A percentile compares a stretch with the other conserved stretches of the same genome.
phyloP scores from a whole-genome alignment of 495 filamentous ascomycete genomes.

The Lasiosphaeria ovina region DNA sequence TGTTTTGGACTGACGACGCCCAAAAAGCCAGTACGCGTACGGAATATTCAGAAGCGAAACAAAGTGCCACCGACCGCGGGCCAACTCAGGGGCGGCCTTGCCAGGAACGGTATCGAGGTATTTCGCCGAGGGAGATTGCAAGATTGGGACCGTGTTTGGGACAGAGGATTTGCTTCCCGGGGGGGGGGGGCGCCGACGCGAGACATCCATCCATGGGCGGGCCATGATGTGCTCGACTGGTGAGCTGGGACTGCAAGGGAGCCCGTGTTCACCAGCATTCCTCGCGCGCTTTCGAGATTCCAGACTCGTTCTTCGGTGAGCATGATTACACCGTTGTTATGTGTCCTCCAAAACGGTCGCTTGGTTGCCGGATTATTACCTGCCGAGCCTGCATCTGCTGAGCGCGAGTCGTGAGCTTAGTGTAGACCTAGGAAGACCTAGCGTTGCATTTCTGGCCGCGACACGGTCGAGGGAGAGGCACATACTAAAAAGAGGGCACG shows the following conservation, averaged over 20 bases:
- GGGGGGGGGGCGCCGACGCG: neutral
- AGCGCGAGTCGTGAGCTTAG: too few relatives aligned
- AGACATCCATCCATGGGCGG: slow-evolving; percentile 6
- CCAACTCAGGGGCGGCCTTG: neutral
- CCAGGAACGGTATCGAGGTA: neutral
- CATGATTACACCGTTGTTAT: neutral
- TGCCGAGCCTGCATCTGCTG: neutral
- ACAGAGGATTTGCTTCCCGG: too few relatives aligned
- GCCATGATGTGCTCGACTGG: neutral
- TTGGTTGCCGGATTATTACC: too few relatives aligned
- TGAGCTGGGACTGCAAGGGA: slow-evolving; percentile 1
- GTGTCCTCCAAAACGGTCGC: too few relatives aligned
- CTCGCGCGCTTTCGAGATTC: slow-evolving; percentile 4
- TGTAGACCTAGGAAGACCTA: too few relatives aligned
- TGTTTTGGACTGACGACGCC: too few relatives aligned
- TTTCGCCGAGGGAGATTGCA: slow-evolving; percentile 24
- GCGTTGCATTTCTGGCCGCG: too few relatives aligned
- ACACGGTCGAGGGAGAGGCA: too few relatives aligned
- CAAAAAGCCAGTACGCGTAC: too few relatives aligned
- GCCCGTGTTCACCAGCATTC: slow-evolving; percentile 1
- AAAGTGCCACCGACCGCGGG: neutral
- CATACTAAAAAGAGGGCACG: too few relatives aligned
- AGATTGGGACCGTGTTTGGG: neutral
- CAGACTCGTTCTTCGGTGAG: slow-evolving; percentile 8
- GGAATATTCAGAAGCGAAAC: neutral